Evolutionary conservation across 2,329 filamentous ascomycete genomes (phyloP).

Genomic region (Lachnellula occidentalis): DNA sequence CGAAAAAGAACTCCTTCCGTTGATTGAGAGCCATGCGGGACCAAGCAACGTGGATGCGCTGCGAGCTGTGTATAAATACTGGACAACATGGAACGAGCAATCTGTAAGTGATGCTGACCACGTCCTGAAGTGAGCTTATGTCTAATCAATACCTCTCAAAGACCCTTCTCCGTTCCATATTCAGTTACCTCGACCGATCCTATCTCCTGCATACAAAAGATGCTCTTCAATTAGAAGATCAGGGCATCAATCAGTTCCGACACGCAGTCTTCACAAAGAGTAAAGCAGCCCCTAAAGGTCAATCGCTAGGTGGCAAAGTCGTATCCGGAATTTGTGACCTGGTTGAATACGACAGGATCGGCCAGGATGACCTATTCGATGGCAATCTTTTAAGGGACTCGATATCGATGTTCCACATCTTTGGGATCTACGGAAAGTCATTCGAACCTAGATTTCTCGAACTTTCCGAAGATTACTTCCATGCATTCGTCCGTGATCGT

Average conservation of each 20-base stretch:
- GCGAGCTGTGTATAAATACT: conserved; percentile 49
- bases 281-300: conserved; percentile 26
- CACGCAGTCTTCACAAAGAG: conserved; percentile 41
- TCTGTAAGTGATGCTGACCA: conserved; percentile 46
- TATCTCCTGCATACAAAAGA: conserved; percentile 74
- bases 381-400: conserved; percentile 63
- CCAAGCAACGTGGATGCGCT: conserved; percentile 59
- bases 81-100: conserved; percentile 74
- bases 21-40: conserved; percentile 46
- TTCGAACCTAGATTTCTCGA: conserved; percentile 75
- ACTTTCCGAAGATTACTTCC: conserved; percentile 62
- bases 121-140: neutral
- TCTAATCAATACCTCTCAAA: conserved; percentile 32
- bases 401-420: conserved; percentile 78
- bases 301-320: conserved; percentile 35
- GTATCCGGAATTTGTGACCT: conserved; percentile 66
- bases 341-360: conserved; percentile 64
- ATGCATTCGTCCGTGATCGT: conserved; percentile 62
- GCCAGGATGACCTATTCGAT: conserved; percentile 50
- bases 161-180: conserved; percentile 77
- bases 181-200: conserved; percentile 89
- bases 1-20: conserved; percentile 50
- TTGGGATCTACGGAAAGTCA: conserved; percentile 69
- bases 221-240: conserved; percentile 69
- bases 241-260: conserved; percentile 72